A percentile compares a stretch with the other conserved stretches of the same genome.
Evolutionary conservation across 768 basidiomycete genomes (phyloP).

Genomic region (Mycena pura): DNA sequence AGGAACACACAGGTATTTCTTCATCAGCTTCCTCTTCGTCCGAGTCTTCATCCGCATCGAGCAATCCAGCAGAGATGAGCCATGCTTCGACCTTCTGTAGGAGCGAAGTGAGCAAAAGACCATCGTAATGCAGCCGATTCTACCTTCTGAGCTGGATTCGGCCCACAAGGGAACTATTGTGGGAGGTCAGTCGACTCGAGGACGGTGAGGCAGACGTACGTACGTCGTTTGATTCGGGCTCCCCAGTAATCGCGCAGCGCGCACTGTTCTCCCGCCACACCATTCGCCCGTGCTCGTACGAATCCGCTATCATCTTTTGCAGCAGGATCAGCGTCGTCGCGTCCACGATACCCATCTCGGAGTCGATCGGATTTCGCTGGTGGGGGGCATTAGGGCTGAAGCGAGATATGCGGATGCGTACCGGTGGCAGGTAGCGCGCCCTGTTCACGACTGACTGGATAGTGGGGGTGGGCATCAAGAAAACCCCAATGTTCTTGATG

Average conservation of each 20-base stretch:
- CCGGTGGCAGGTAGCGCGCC: constrained; percentile 9
- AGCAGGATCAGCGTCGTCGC: constrained; percentile 14
- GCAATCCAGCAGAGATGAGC: constrained; percentile 7
- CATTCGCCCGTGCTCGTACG: constrained; percentile 14
- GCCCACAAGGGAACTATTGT: constrained; percentile 9
- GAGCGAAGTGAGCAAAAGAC: neutral
- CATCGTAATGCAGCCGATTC: neutral
- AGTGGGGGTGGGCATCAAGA: neutral
- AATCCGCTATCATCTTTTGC: constrained; percentile 26
- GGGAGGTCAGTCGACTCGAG: neutral
- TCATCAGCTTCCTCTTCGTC: neutral
- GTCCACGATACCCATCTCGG: constrained; percentile 18
- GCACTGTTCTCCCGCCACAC: constrained; percentile 19
- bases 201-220: too few species aligned
- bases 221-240: constrained; percentile 7
- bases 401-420: neutral
- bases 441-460: neutral
- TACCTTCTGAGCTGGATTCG: constrained; percentile 13
- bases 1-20: neutral
- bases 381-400: too few species aligned
- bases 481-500: too few species aligned
- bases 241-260: constrained; percentile 9
- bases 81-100: constrained; percentile 11
- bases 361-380: constrained; percentile 5
- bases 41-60: constrained; percentile 2